phyloP scores from a whole-genome alignment of 352 stramenopile genomes.

The Pythium myriotylum region DNA sequence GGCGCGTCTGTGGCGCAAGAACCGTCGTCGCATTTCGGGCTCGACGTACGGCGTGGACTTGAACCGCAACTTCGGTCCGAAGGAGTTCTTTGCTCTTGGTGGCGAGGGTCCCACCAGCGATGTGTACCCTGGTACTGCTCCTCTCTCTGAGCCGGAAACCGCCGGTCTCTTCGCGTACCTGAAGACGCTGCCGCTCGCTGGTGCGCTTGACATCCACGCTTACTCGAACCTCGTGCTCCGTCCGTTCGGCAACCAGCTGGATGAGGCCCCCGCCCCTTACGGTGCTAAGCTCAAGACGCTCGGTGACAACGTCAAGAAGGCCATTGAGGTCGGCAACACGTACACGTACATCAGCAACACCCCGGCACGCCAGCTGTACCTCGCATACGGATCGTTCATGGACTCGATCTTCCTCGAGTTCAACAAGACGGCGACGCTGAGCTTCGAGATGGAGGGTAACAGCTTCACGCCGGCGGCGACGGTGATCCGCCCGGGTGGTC shows the following conservation, averaged over 20 bases:
- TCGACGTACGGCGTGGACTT: conserved; percentile 28
- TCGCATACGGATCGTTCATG: conserved; percentile 29
- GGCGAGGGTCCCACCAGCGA: neutral
- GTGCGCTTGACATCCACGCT: conserved; percentile 30
- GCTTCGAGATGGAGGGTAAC: conserved; percentile 35
- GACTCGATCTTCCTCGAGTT: conserved; percentile 31
- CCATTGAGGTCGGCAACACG: conserved; percentile 6
- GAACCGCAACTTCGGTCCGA: conserved; percentile 41
- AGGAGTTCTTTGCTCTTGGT: conserved; percentile 21
- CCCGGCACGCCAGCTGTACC: conserved; percentile 21
- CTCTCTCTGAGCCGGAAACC: conserved; percentile 32
- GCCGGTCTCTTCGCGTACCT: conserved; percentile 27
- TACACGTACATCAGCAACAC: conserved; percentile 22
- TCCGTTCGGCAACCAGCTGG: conserved; percentile 20
- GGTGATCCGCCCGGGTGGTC: conserved; percentile 26
- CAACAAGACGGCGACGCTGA: conserved; percentile 27
- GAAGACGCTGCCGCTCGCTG: conserved; percentile 15
- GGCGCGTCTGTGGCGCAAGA: conserved; percentile 36
- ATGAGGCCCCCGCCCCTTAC: conserved; percentile 20
- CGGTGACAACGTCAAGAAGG: conserved; percentile 18
- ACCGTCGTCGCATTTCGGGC: conserved; percentile 17
- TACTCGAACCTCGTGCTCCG: conserved; percentile 26
- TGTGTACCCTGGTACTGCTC: conserved; percentile 23
- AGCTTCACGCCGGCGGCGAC: conserved; percentile 26
- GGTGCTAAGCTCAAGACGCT: conserved; percentile 25